Percentiles rank a stretch among this genome's conserved stretches.
phyloP scores from a whole-genome alignment of 495 filamentous ascomycete genomes.

The Schizothecium vesticola region DNA sequence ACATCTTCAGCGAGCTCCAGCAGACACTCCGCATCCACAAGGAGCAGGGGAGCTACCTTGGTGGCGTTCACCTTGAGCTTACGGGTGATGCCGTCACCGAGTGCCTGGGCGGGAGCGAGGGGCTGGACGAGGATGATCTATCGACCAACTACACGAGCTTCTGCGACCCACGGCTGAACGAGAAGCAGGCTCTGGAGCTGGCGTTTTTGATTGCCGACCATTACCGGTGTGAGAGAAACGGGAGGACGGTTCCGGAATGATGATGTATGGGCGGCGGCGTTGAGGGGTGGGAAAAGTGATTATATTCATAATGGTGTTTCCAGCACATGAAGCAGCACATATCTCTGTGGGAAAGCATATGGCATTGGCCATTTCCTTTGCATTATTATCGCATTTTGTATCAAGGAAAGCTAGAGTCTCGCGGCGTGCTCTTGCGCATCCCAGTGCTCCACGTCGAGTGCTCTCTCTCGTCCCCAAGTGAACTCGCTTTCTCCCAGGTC shows the following conservation, averaged over 20 bases:
- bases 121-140: constrained; percentile 80
- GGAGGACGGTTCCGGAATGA: constrained; percentile 1
- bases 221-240: constrained; percentile 43
- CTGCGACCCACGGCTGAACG: constrained; percentile 92
- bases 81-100: constrained; percentile 96
- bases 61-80: constrained; percentile 90
- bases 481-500: neutral
- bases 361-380: neutral
- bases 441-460: neutral
- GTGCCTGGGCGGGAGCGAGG: constrained; percentile 86
- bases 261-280: neutral
- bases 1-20: constrained; percentile 79
- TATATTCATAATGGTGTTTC: neutral
- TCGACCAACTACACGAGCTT: constrained; percentile 86
- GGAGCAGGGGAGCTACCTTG: constrained; percentile 74
- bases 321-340: neutral
- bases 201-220: constrained; percentile 90
- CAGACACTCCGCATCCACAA: constrained; percentile 78
- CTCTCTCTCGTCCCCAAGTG: neutral
- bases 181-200: constrained; percentile 94
- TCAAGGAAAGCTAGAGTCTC: neutral
- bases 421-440: neutral
- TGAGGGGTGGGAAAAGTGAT: neutral
- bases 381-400: neutral
- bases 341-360: neutral